Evolutionary conservation across 768 basidiomycete genomes (phyloP), one percentile per base, ranked within the genome.

Genomic region (Cystofilobasidium capitatum): DNA sequence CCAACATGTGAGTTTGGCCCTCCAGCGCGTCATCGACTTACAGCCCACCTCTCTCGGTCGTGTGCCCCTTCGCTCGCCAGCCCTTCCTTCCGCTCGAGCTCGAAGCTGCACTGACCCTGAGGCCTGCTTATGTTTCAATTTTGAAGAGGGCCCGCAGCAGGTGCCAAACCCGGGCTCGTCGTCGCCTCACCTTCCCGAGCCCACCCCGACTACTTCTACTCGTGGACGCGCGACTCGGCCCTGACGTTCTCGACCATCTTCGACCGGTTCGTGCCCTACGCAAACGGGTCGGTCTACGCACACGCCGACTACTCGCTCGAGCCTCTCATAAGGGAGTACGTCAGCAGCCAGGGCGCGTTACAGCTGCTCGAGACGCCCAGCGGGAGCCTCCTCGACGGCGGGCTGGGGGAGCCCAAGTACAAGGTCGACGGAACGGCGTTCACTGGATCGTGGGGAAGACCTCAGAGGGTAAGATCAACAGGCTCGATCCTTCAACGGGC

Each of bases 371-470:
- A 65, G 20, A 77, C 70, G 9, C 76, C 72, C 1, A 75, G 74
- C 1, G 77, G 77, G 9, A 67, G 71, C 22, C 69, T 76, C 12
- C 69, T 60, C 44, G 60, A 69, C 10, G 77, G 75, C 6, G 76
- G 77, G 0, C 58, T 78, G 63, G 77, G 73, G 20, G 77, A 78
- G 66, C 77, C 77, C 0, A 78, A 78, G 66, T 78, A 70, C 44
- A 22, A 75, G 20, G 75, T 75, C 6, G 70, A 77, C 58, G 74
- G 74, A 6, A 63, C 71, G 3, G 70, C 74, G 1, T 78, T 77
- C 64, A 60, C 58, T 6, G 76, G 71, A 0, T 36, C 58, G 42
- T 78, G 77, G 77, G 77, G 77, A 10, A 47, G 77, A 69, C 77
- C 77, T 7, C 77, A 78, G 40, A 42, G 55, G 5, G 68, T 69